phyloP scores from a whole-genome alignment of 805 yeast genomes.

The Metschnikowia koreensis region DNA sequence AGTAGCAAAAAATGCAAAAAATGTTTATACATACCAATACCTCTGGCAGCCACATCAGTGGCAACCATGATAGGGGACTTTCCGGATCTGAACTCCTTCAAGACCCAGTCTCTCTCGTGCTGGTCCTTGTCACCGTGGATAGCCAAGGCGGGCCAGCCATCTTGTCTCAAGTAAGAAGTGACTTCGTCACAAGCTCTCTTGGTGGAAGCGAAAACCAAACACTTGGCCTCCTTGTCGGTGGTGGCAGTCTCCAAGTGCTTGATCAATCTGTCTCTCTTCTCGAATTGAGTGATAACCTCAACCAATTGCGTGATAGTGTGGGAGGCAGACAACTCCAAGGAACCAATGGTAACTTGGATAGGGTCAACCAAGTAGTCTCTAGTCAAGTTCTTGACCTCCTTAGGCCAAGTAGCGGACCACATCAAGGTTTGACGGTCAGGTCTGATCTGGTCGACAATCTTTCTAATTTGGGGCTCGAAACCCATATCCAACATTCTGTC shows the following conservation, averaged over 20 bases:
- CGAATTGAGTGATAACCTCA: slow-evolving; percentile 87
- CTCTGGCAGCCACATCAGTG: slow-evolving; percentile 99
- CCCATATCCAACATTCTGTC: slow-evolving; percentile 99
- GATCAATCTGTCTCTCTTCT: slow-evolving; percentile 86
- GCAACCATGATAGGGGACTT: slow-evolving; percentile 97
- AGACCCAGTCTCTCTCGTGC: slow-evolving; percentile 98
- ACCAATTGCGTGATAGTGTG: slow-evolving; percentile 93
- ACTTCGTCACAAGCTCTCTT: slow-evolving; percentile 97
- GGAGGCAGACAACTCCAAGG: slow-evolving; percentile 92
- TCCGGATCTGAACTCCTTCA: slow-evolving; percentile 88
- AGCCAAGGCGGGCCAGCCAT: slow-evolving; percentile 98
- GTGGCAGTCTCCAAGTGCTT: slow-evolving; percentile 84
- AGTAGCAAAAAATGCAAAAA: slow-evolving; percentile 19
- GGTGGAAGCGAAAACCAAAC: slow-evolving; percentile 90
- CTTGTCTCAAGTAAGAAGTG: slow-evolving; percentile 86
- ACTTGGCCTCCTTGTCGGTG: slow-evolving; percentile 65
- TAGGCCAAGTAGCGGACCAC: slow-evolving; percentile 99
- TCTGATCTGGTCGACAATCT: slow-evolving; percentile 95
- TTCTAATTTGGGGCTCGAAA: slow-evolving; percentile 98
- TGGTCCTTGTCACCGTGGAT: slow-evolving; percentile 98
- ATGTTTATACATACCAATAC: slow-evolving; percentile 83
- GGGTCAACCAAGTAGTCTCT: slow-evolving; percentile 88
- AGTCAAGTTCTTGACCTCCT: slow-evolving; percentile 91
- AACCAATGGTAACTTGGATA: slow-evolving; percentile 95
- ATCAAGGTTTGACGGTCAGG: slow-evolving; percentile 98